Percentiles rank a stretch among this genome's conserved stretches.
These are phyloP conservation scores for Penicillium lividum DNA, from an alignment of 495 filamentous ascomycete species.

Conservation along the genomic window DNA sequence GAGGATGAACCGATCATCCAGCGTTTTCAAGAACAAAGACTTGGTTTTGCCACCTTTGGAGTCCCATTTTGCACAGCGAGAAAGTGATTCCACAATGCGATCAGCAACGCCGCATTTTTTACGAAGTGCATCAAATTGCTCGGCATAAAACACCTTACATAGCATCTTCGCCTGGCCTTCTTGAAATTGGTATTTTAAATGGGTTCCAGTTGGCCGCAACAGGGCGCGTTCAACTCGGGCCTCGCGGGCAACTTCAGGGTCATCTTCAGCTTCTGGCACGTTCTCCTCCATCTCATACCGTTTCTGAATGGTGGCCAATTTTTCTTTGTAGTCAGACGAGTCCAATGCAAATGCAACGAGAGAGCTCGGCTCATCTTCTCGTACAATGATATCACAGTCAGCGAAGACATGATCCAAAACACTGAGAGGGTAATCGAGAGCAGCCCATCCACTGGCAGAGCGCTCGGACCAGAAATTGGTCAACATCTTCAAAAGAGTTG, in stretches of 20 bases:
- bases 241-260: constrained; percentile 51
- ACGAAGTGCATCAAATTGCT: constrained; percentile 94
- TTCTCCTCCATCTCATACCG: constrained; percentile 44
- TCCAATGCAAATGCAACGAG: constrained; percentile 90
- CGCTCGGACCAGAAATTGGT: constrained; percentile 98
- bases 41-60: constrained; percentile 98
- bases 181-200: constrained; percentile 91
- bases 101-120: constrained; percentile 90
- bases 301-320: constrained; percentile 70
- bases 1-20: constrained; percentile 91
- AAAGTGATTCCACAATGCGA: constrained; percentile 92
- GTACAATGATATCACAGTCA: constrained; percentile 96
- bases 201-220: constrained; percentile 78
- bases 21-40: constrained; percentile 95
- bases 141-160: constrained; percentile 97
- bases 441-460: constrained; percentile 93
- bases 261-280: constrained; percentile 19
- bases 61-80: constrained; percentile 96
- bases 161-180: constrained; percentile 91
- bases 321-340: constrained; percentile 79
- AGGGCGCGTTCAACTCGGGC: constrained; percentile 68
- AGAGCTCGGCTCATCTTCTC: constrained; percentile 96
- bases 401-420: constrained; percentile 91
- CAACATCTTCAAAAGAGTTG: constrained; percentile 88
- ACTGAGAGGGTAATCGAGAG: constrained; percentile 88